A percentile compares a stretch with the other conserved stretches of the same genome.
Conservation (phyloP, 73 alveolate genomes). For the Tetrahymena elliotti region DNA sequence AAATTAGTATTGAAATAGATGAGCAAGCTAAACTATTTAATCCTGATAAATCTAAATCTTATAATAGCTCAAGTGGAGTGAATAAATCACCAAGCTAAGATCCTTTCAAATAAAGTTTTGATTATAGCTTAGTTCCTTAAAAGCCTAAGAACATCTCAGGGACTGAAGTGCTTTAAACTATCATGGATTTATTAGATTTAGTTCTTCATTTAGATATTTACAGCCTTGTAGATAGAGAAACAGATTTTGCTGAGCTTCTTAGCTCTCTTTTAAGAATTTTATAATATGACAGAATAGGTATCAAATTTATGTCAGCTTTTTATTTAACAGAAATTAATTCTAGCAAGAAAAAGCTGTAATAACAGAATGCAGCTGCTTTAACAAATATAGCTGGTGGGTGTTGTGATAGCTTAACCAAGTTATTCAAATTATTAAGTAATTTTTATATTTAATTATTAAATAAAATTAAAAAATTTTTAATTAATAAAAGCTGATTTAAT, state of each 20-base stretch:
- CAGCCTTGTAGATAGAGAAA: background rate
- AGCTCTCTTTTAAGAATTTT: background rate
- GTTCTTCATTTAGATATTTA: background rate
- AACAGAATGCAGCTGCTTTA: background rate
- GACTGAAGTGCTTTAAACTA: background rate
- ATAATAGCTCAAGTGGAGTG: background rate
- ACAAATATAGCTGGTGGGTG: background rate
- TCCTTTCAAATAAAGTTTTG: background rate
- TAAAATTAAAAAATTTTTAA: background rate
- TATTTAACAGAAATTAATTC: background rate
- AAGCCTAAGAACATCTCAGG: background rate
- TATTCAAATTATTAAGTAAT: background rate
- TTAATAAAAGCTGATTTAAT: background rate
- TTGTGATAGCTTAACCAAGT: background rate
- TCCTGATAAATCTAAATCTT: background rate
- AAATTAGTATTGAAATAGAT: background rate
- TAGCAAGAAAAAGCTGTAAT: background rate
- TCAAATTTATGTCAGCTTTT: background rate
- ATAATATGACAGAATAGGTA: background rate
- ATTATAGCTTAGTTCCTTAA: background rate
- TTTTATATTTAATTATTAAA: background rate
- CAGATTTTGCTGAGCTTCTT: background rate
- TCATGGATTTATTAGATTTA: background rate
- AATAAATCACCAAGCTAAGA: background rate
- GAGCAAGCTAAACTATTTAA: constrained; percentile 1